Evolutionary conservation across 2,329 filamentous ascomycete species (phyloP), one percentile per base, ranked within the genome.

Genomic region (Monilinia vaccinii-corymbosi): DNA sequence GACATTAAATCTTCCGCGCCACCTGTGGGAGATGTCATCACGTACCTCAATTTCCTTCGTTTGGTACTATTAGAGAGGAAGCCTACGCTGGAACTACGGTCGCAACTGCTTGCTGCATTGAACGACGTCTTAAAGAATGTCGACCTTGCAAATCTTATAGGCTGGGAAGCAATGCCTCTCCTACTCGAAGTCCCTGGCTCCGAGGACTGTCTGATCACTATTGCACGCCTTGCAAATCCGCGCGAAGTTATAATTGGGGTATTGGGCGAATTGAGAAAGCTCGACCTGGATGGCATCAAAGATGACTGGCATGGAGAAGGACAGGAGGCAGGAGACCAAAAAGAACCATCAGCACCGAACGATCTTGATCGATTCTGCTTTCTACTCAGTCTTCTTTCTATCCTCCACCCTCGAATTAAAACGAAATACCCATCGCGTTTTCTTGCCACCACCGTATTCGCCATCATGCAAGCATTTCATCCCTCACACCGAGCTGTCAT

Each of bases 231-330:
- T 44, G 89, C 89, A 55, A 94, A 93, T 70, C 89, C 89, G 1
- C 79, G 89, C 55, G 89, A 94, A 73, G 87, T 91, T 49, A 87
- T 93, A 61, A 77, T 94, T 67, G 92, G 92, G 71, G 84, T 91
- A 34, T 85, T 89, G 31, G 88, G 92, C 71, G 82, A 83, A 16
- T 76, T 94, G 62, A 82, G 87, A 56, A 68, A 81, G 18, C 75
- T 88, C 6, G 74, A 79, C 7, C 79, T 82, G 50, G 70, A 73
- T 1, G 74, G 70, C 34, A 67, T 70, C 36, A 73, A 74, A 23
- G 70, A 70, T n/a, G 63, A 68, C 0, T 58, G 44, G 44, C 58
- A 62, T 8, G 62, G 62, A 32, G 52, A 62, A 32, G 52, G 63
- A 1, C 60, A 62, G 57, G 60, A 28, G 69, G 65, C 21, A 62